A percentile compares a stretch with the other conserved stretches of the same genome.
Evolutionary conservation across 345 rosid genomes (phyloP).

Genomic region (Eucalyptus tenuipes): DNA sequence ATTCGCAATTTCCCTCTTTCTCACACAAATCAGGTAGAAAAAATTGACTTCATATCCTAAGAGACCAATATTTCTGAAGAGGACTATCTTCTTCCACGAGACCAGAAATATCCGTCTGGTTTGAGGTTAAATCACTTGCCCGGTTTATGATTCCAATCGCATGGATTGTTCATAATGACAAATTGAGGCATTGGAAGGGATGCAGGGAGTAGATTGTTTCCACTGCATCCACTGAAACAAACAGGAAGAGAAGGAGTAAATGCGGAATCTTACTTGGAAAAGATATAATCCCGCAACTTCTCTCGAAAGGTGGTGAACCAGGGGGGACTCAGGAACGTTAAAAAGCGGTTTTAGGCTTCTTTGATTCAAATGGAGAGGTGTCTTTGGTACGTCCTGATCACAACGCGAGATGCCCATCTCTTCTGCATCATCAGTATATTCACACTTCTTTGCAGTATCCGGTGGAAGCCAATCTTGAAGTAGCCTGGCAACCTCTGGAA

Average conservation of each 20-base stretch:
- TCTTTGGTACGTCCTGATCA: conserved; percentile 47
- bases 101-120: background rate
- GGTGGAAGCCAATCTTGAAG: conserved; percentile 90
- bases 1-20: background rate
- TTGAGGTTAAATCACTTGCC: background rate
- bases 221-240: background rate
- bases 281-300: conserved; percentile 57
- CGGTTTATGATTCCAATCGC: background rate
- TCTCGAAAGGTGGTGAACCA: conserved; percentile 86
- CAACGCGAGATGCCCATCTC: conserved; percentile 67
- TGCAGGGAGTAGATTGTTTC: background rate
- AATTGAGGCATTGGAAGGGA: background rate
- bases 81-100: background rate
- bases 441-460: conserved; percentile 32
- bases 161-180: background rate
- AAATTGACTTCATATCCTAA: background rate
- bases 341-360: conserved; percentile 66
- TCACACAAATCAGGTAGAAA: background rate
- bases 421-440: conserved; percentile 38
- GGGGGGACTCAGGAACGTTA: conserved; percentile 50
- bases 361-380: conserved; percentile 28
- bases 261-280: conserved; percentile 32
- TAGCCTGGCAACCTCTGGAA: conserved; percentile 64
- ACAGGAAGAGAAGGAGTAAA: background rate
- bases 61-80: background rate